Evolutionary conservation across 441 rosid species (phyloP), one percentile per base, ranked within the genome.

Genomic region (Hypseocharis bilobata): DNA sequence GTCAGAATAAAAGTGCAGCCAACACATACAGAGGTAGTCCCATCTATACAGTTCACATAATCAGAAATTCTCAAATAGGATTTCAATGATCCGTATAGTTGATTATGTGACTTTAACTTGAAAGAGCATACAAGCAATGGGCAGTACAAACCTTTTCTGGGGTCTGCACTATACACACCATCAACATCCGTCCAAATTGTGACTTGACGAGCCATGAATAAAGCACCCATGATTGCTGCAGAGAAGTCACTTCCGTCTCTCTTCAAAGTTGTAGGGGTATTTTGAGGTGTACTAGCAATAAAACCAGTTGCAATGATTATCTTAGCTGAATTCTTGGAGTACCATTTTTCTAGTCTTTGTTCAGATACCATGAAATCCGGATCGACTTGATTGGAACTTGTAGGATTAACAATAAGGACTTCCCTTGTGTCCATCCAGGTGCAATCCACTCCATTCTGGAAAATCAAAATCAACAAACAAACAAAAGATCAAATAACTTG

Each of bases 231-330:
- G 72, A 92, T 90, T 40, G 98, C 96, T 55, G 97, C 98, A 66
- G 96, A 92, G 81, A 92, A 92, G 74, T 92, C 98, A 75, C 97
- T 92, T 70, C 98, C 98, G 80, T 92, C 98, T 75, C 98, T 81
- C 84, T 90, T 93, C 72, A 93, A 82, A 68, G 98, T 93, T 54
- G 97, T 93, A 57, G 97, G 98, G 76, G 91, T 90, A 74, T 86
- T 90, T 72, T 88, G 79, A 2, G 91, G 90, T 17, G 98, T 90
- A 76, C 95, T 93, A 72, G 98, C 97, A 66, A 93, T 90, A 82
- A 93, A 93, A 62, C 98, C 96, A 76, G 98, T 87, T 19, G 98
- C 97, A 70, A 93, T 76, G 28, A 90, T 77, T 68, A 79, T 78
- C 77, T 80, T 80, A 30, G 84, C 73, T 56, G 89, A 82, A 78